Evolutionary conservation across 441 rosid species (phyloP).

Genomic region (Corymbia calophylla): DNA sequence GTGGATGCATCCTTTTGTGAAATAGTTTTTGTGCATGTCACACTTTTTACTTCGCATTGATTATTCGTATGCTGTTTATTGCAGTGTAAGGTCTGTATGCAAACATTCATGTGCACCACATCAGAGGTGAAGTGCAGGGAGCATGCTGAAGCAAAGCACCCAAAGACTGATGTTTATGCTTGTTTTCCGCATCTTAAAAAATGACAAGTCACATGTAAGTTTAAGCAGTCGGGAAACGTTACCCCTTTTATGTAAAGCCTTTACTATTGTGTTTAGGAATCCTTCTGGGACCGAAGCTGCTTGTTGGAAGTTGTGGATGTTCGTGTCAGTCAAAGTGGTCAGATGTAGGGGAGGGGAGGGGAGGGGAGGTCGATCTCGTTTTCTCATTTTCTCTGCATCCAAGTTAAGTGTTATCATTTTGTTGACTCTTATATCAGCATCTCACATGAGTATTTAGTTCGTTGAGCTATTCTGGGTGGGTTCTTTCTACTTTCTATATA

Average conservation of each 20-base stretch:
- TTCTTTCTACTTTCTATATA: neutral
- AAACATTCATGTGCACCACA: slow-evolving; percentile 62
- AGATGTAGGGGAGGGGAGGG: neutral
- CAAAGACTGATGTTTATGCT: slow-evolving; percentile 35
- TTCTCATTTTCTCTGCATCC: neutral
- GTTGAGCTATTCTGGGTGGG: neutral
- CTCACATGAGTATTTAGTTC: neutral
- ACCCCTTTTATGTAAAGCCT: neutral
- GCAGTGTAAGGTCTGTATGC: slow-evolving; percentile 72
- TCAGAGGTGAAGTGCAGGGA: slow-evolving; percentile 62
- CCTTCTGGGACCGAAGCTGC: neutral
- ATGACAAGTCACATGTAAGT: slow-evolving; percentile 9
- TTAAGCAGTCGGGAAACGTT: neutral
- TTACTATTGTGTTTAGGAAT: neutral
- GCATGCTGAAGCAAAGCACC: slow-evolving; percentile 63
- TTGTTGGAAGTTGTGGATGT: neutral
- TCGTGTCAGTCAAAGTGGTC: neutral
- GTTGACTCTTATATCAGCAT: neutral
- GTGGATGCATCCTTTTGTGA: neutral
- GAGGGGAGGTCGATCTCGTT: neutral
- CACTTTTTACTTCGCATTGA: neutral
- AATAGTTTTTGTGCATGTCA: neutral
- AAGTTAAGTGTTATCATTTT: neutral
- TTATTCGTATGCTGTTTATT: neutral
- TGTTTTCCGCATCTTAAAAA: slow-evolving; percentile 53